Evolutionary conservation across 1,139 yeast genomes (phyloP).

Genomic region (Hansenula sp.): DNA sequence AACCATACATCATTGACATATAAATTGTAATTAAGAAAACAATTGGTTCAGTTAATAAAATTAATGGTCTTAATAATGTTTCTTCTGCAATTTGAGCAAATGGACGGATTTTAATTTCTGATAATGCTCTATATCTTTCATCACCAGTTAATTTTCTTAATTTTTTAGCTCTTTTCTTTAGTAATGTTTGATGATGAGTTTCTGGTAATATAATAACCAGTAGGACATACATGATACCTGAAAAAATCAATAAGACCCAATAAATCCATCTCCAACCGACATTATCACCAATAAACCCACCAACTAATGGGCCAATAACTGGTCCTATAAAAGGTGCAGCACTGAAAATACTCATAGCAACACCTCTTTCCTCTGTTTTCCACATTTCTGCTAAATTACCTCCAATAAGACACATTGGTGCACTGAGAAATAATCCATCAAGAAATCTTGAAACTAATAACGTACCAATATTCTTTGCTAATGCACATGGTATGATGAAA

Average conservation of each 20-base stretch:
- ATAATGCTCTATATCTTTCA: constrained; percentile 41
- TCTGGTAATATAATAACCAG: constrained; percentile 45
- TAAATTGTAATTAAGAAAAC: constrained; percentile 54
- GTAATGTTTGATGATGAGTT: constrained; percentile 51
- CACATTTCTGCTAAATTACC: constrained; percentile 76
- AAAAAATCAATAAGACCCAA: constrained; percentile 57
- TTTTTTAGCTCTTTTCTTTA: constrained; percentile 47
- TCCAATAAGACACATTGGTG: constrained; percentile 78
- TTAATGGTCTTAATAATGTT: constrained; percentile 48
- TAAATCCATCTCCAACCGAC: constrained; percentile 78
- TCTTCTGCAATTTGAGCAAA: constrained; percentile 39
- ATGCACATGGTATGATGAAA: constrained; percentile 70
- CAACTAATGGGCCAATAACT: constrained; percentile 57
- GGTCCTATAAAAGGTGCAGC: constrained; percentile 76
- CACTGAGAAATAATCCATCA: constrained; percentile 70
- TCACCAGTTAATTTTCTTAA: constrained; percentile 54
- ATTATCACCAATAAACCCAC: constrained; percentile 65
- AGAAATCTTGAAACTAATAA: constrained; percentile 60
- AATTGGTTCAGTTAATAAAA: constrained; percentile 46
- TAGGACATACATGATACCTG: constrained; percentile 44
- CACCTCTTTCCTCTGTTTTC: constrained; percentile 59
- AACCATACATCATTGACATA: constrained; percentile 57
- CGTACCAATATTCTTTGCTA: constrained; percentile 68
- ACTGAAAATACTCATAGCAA: constrained; percentile 71
- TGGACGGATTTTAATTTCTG: constrained; percentile 41